A percentile compares a stretch with the other conserved stretches of the same genome.
These are phyloP conservation scores for Macroventuria anomochaeta DNA, from an alignment of 2,329 filamentous ascomycete genomes.

Conservation along the genomic window DNA sequence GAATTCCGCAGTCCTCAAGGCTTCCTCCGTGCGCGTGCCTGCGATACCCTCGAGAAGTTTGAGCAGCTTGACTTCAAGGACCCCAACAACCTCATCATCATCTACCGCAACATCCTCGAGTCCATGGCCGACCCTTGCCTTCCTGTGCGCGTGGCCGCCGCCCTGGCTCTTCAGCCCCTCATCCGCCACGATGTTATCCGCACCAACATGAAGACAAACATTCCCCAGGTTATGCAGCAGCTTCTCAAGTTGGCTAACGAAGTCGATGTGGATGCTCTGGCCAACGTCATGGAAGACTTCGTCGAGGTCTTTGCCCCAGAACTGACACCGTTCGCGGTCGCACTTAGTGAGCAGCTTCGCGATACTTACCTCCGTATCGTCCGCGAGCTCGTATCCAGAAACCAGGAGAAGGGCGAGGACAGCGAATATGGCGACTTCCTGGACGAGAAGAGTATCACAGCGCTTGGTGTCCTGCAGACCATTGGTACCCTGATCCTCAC, in stretches of 20 bases:
- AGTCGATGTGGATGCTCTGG: conserved; percentile 94
- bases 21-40: conserved; percentile 91
- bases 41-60: conserved; percentile 97
- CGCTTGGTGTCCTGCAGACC: conserved; percentile 92
- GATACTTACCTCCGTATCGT: conserved; percentile 97
- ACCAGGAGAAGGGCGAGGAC: conserved; percentile 74
- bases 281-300: conserved; percentile 99
- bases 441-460: conserved; percentile 98
- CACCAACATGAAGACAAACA: conserved; percentile 94
- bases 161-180: conserved; percentile 90
- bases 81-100: conserved; percentile 89
- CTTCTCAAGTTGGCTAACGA: conserved; percentile 96
- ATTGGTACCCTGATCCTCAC: conserved; percentile 97
- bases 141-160: conserved; percentile 91
- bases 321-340: conserved; percentile 94
- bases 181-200: conserved; percentile 95
- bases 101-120: conserved; percentile 95
- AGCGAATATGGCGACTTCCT: conserved; percentile 87
- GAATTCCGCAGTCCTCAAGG: conserved; percentile 94
- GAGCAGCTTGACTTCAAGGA: conserved; percentile 98
- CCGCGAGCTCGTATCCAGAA: conserved; percentile 87
- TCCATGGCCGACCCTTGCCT: conserved; percentile 95
- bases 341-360: conserved; percentile 90
- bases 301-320: conserved; percentile 98
- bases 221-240: conserved; percentile 99